Base-by-base conservation (phyloP, 768 basidiomycete species). In the Baorangia bicolor region DNA sequence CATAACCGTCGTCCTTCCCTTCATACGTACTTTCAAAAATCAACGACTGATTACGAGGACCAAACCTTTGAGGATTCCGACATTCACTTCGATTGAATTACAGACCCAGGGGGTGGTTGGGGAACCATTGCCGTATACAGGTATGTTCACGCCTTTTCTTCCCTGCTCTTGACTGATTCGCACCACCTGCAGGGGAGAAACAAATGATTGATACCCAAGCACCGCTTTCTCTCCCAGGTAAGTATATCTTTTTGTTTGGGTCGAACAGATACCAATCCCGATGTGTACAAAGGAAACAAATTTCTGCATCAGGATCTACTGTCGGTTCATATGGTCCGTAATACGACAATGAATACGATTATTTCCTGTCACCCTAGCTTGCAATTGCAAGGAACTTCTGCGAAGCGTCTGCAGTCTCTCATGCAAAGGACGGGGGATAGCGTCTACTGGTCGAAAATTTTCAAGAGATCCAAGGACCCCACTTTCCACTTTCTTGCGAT, bases 1-100 rank as follows among this genome's bases (percentile, higher is more conserved):
- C 52, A 73, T 79, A 39, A 79, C 78, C 4, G 67, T 79, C 28
- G 65, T 75, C 6, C 64, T 79, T 23, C 72, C 71, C 2, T 79
- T 77, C 53, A 58, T 74, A 34, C 76, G 80, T n/a, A 64, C 68
- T 4, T 71, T 77, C 53, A 65, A 68, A 56, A 69, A 70, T 49
- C 52, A 48, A 34, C 54, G 48, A 25, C 71, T 73, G 4, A 63
- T 62, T 31, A 20, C 11, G 33, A 57, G 66, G 53, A 45, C 58
- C 28, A 54, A 12, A 33, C 53, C 46, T 2, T 56, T 67, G 14
- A 59, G 57, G 25, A 58, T 60, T 20, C 46, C 67, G 11, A 74
- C 43, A 23, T 34, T 54, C 14, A 23, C 42, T 13, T 60, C 50
- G 14, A 28, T 11, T 16, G 51, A 53, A 9, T 41, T 37, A 0